Conservation (phyloP, 2,329 filamentous ascomycete genomes). For the Apiospora sp. region DNA sequence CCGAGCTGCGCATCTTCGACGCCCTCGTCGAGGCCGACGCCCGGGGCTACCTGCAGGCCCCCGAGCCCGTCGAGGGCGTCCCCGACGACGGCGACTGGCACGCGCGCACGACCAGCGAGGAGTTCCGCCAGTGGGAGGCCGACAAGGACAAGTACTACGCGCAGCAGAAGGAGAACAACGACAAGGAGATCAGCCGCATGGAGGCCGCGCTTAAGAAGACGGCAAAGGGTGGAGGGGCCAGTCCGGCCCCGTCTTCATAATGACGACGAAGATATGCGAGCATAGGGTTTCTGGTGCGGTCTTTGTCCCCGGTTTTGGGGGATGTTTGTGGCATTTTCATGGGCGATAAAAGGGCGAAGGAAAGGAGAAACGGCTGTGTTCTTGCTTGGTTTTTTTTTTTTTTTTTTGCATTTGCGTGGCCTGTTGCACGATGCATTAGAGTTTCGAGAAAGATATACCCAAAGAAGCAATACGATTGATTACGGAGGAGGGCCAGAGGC, state of each 20-base stretch:
- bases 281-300: too few relatives aligned
- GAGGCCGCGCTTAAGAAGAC: constrained; percentile 37
- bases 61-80: constrained; percentile 39
- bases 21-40: constrained; percentile 44
- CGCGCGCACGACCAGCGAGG: constrained; percentile 38
- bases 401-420: constrained; percentile 9
- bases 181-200: constrained; percentile 40
- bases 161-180: constrained; percentile 34
- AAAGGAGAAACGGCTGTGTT: not conserved
- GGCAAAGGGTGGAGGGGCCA: not conserved
- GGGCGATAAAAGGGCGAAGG: not conserved
- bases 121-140: constrained; percentile 35
- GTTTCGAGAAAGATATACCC: constrained; percentile 19
- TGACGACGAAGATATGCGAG: not conserved
- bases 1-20: constrained; percentile 42
- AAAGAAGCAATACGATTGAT: constrained; percentile 11
- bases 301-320: too few relatives aligned
- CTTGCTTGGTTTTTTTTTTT: not conserved
- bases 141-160: constrained; percentile 39
- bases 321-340: not conserved
- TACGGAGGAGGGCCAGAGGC: not conserved
- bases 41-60: constrained; percentile 40
- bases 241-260: not conserved
- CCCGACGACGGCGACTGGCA: constrained; percentile 41
- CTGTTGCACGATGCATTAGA: constrained; percentile 10